Percentiles rank a stretch among this genome's conserved stretches.
These are phyloP conservation scores for Steccherinum ochraceum DNA, from an alignment of 768 basidiomycete species.

Conservation along the genomic window DNA sequence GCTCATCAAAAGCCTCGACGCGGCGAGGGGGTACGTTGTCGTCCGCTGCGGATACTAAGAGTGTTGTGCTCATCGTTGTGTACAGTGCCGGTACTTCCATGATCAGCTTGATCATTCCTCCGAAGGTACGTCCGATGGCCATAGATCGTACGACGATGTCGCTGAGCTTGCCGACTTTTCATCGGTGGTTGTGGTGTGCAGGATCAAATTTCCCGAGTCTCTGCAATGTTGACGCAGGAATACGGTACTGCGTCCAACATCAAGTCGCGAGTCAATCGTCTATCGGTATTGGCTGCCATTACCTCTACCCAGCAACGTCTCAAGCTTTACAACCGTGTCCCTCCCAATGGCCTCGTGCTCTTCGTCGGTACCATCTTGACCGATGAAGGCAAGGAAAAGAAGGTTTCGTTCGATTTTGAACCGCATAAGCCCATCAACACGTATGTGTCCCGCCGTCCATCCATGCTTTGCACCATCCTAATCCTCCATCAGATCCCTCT, in stretches of 20 bases:
- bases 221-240: conserved; percentile 96
- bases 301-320: conserved; percentile 96
- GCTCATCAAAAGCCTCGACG: conserved; percentile 96
- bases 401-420: conserved; percentile 97
- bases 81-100: conserved; percentile 91
- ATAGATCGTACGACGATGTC: conserved; percentile 9
- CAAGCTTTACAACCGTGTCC: conserved; percentile 94
- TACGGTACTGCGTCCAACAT: conserved; percentile 99
- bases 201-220: conserved; percentile 93
- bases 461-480: neutral
- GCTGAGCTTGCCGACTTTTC: conserved; percentile 8
- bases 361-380: conserved; percentile 98
- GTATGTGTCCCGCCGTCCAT: conserved; percentile 37
- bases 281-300: conserved; percentile 96
- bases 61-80: conserved; percentile 3
- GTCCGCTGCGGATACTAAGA: neutral
- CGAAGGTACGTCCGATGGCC: conserved; percentile 51
- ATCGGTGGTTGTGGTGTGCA: conserved; percentile 18
- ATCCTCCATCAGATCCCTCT: conserved; percentile 64
- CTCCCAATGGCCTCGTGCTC: conserved; percentile 93
- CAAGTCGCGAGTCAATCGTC: conserved; percentile 96
- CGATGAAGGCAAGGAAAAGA: conserved; percentile 99
- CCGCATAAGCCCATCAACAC: conserved; percentile 99
- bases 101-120: conserved; percentile 97
- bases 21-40: conserved; percentile 71